Evolutionary conservation across 129 eudicot species (phyloP), one percentile per base, ranked within the genome.

Genomic region (Chrysanthemum makinoi): DNA sequence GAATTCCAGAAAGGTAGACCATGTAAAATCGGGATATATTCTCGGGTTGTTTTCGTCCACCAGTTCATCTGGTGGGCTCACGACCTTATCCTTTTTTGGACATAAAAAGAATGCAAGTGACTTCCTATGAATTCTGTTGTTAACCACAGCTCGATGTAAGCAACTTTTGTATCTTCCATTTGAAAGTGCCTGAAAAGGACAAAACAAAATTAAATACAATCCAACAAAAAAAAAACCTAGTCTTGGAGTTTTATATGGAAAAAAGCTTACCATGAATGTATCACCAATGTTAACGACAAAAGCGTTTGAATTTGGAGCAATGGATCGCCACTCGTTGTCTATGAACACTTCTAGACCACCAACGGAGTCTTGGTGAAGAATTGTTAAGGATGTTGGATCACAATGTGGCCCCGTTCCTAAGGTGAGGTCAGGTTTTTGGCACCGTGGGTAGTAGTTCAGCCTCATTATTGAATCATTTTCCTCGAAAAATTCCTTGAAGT

Each of bases 361-460:
- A 54, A 87, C 88, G 1, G 83, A 73, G 71, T 87, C 92, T 65
- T 87, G 92, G 78, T 84, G 88, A 57, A 87, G 92, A 26, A 87
- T 87, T 65, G 92, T 87, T 65, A 87, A 78, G 17, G 92, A 84
- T 49, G 92, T 84, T 2, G 92, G 92, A 64, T 87, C 92, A 15
- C 92, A 87, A 70, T 87, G 92, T 72, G 92, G 92, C 10, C 92
- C 92, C 1, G 92, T 87, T 53, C 92, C 92, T 74, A 87, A 80
- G 62, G 92, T 84, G 18, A 75, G 89, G 22, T 87, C 86, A 9
- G 92, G 92, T 56, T 80, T 81, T 65, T 84, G 84, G 78, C 92
- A 87, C 63, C 72, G 83, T 35, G 92, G 92, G 85, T 87, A 87
- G 82, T 84, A 87, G 60, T 87, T 87, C 10, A 87, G 86, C 65